Conservation (phyloP, 2,329 filamentous ascomycete species). For the Clonostachys byssicola region DNA sequence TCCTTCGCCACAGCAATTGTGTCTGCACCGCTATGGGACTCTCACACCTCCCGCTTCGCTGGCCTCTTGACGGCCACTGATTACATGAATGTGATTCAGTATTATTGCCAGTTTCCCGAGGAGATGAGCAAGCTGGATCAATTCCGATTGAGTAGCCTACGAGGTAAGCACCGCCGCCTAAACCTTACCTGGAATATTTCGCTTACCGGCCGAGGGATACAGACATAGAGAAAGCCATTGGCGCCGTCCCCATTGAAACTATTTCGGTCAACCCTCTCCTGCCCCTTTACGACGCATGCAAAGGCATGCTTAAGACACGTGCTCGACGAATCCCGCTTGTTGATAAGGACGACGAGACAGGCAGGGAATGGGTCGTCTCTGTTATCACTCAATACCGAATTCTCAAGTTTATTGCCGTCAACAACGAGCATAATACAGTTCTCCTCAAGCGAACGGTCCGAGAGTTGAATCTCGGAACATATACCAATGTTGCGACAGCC, state of each 20-base stretch:
- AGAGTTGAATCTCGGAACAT: conserved; percentile 83
- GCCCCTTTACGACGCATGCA: conserved; percentile 92
- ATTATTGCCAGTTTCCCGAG: conserved; percentile 96
- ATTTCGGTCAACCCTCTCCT: conserved; percentile 90
- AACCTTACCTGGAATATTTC: neutral
- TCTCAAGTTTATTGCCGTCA: conserved; percentile 97
- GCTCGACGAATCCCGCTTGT: conserved; percentile 91
- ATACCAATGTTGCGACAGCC: conserved; percentile 74
- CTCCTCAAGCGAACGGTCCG: conserved; percentile 81
- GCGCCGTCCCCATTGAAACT: conserved; percentile 86
- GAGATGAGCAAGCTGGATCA: conserved; percentile 87
- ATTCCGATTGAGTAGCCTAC: conserved; percentile 85
- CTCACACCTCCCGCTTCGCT: conserved; percentile 85
- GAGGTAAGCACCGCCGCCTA: conserved; percentile 54
- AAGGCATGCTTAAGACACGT: conserved; percentile 88
- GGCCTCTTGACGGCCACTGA: conserved; percentile 93
- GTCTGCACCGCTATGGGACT: conserved; percentile 96
- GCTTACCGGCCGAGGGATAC: conserved; percentile 3
- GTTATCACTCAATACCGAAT: conserved; percentile 98
- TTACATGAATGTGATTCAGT: conserved; percentile 98
- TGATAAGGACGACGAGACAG: conserved; percentile 90
- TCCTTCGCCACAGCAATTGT: conserved; percentile 69
- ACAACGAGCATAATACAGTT: conserved; percentile 79
- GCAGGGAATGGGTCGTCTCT: conserved; percentile 87
- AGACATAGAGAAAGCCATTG: conserved; percentile 96